A percentile compares a stretch with the other conserved stretches of the same genome.
phyloP scores from a whole-genome alignment of 768 basidiomycete species.

The Trametes sanguinea region DNA sequence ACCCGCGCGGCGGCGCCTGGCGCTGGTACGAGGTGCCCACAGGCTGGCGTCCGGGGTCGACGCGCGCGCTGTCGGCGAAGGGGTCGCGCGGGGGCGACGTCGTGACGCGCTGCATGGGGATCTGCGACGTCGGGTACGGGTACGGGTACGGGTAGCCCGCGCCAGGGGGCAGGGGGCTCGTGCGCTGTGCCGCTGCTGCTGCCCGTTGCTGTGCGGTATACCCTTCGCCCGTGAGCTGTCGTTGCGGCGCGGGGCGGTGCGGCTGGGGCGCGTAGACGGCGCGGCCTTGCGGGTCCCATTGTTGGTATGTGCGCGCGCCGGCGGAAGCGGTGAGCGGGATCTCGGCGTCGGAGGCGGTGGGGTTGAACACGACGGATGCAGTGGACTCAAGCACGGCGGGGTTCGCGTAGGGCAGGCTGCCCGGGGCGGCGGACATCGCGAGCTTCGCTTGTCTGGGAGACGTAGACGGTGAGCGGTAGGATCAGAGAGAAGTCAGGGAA shows the following conservation, averaged over 20 bases:
- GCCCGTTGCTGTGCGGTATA: too few relatives aligned
- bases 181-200: neutral
- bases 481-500: neutral
- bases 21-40: conserved; percentile 16
- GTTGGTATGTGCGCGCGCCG: conserved; percentile 35
- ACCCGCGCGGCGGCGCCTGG: conserved; percentile 16
- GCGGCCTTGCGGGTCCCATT: conserved; percentile 52
- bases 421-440: conserved; percentile 18
- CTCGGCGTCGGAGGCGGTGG: conserved; percentile 39
- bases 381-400: conserved; percentile 33
- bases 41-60: neutral
- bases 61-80: conserved; percentile 19
- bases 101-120: conserved; percentile 3
- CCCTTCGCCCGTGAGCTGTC: conserved; percentile 5
- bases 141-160: conserved; percentile 14
- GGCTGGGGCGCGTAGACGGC: conserved; percentile 60
- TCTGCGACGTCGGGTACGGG: neutral
- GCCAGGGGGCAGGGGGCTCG: conserved; percentile 14
- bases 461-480: neutral
- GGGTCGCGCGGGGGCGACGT: conserved; percentile 11
- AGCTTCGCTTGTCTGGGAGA: conserved; percentile 55
- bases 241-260: conserved; percentile 25
- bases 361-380: conserved; percentile 39
- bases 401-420: conserved; percentile 21
- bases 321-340: conserved; percentile 42